Evolutionary conservation across 441 rosid species (phyloP).

Genomic region (Gossypium gossypioides): DNA sequence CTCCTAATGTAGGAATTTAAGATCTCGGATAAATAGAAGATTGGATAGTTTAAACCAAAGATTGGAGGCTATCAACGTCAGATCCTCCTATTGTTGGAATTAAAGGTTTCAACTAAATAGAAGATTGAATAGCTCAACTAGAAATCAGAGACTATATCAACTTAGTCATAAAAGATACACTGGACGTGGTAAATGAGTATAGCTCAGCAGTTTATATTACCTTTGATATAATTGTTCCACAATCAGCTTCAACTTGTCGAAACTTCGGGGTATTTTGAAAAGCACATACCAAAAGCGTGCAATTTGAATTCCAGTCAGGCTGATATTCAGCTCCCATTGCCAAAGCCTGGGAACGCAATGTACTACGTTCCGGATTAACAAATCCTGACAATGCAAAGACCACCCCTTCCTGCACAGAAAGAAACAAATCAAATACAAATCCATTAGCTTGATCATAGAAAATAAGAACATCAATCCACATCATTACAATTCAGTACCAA

Average conservation of each 20-base stretch:
- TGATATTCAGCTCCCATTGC: conserved; percentile 83
- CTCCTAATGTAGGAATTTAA: background rate
- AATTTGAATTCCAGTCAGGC: conserved; percentile 73
- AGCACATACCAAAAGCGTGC: conserved; percentile 78
- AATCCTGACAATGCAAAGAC: conserved; percentile 80
- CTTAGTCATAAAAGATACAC: background rate
- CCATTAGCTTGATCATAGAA: background rate
- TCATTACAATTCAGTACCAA: conserved; percentile 31
- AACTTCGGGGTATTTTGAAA: conserved; percentile 87
- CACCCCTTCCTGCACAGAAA: conserved; percentile 65
- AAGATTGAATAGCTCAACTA: background rate
- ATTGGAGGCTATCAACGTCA: background rate
- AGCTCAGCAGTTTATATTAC: conserved; percentile 25
- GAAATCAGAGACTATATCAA: background rate
- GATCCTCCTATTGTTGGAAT: background rate
- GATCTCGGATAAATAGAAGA: background rate
- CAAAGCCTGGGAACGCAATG: conserved; percentile 69
- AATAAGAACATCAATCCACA: background rate
- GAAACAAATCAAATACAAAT: background rate
- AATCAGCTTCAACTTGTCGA: conserved; percentile 64
- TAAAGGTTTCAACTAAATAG: background rate
- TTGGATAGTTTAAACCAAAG: background rate
- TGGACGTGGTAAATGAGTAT: background rate
- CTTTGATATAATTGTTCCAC: conserved; percentile 81
- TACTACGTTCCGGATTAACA: conserved; percentile 79